Percentiles rank a stretch among this genome's conserved stretches.
phyloP scores from a whole-genome alignment of 2,329 filamentous ascomycete genomes.

The Pseudogymnoascus sp. region DNA sequence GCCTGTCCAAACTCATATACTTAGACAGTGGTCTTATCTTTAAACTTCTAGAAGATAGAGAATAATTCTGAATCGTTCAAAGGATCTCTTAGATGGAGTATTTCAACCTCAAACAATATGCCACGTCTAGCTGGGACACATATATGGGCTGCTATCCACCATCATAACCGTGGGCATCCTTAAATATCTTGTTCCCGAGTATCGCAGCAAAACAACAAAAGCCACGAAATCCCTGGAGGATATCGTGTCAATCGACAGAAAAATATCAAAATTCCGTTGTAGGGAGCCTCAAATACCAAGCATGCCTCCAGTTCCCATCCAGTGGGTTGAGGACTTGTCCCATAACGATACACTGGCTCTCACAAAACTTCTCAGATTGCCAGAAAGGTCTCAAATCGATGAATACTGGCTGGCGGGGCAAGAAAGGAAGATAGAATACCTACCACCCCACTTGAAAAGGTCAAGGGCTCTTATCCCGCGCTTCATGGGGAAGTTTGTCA shows the following conservation, averaged over 20 bases:
- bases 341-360: not conserved
- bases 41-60: not conserved
- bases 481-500: slow-evolving; percentile 9
- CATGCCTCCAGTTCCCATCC: not conserved
- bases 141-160: not conserved
- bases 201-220: not conserved
- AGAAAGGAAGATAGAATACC: not conserved
- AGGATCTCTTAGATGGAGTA: not conserved
- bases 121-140: not conserved
- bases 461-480: slow-evolving; percentile 13
- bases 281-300: not conserved
- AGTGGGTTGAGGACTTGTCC: slow-evolving; percentile 3
- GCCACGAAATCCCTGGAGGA: not conserved
- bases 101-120: not conserved
- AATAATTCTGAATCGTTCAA: not conserved
- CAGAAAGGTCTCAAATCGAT: not conserved
- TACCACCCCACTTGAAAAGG: slow-evolving; percentile 16
- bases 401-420: not conserved
- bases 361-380: slow-evolving; percentile 1
- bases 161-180: not conserved
- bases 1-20: not conserved
- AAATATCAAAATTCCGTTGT: not conserved
- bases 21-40: not conserved
- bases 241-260: not conserved
- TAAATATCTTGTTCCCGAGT: not conserved